These are phyloP conservation scores for Sphaceloma murrayae DNA, from an alignment of 2,329 filamentous ascomycete species.

Conservation along the genomic window DNA sequence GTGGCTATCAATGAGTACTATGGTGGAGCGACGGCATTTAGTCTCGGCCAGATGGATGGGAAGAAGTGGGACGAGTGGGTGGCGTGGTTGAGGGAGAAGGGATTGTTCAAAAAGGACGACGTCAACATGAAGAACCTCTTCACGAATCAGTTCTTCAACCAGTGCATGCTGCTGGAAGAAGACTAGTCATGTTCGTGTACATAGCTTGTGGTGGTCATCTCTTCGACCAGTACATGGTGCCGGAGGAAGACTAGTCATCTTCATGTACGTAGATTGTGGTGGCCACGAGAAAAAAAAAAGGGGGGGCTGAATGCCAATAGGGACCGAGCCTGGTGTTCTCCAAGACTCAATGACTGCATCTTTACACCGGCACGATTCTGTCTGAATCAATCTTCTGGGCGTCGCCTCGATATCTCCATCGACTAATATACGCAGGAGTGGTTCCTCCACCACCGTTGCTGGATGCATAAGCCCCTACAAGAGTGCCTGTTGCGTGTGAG, in stretches of 20 bases:
- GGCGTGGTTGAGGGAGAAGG: conserved; percentile 6
- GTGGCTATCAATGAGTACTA: conserved; percentile 26
- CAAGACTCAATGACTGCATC: no score
- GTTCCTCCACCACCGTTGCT: conserved; percentile 40
- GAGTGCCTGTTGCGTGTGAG: conserved; percentile 26
- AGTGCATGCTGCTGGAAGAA: conserved; percentile 8
- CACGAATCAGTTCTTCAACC: conserved; percentile 11
- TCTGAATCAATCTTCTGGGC: conserved; percentile 23
- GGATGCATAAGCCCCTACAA: conserved; percentile 46
- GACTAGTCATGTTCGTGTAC: no score
- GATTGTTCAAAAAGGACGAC: conserved; percentile 2
- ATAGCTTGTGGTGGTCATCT: no score
- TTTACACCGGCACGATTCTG: not conserved
- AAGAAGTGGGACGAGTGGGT: conserved; percentile 16
- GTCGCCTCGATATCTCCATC: conserved; percentile 40
- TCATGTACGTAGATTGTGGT: no score
- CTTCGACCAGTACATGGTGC: no score
- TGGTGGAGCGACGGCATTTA: conserved; percentile 18
- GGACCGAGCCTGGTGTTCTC: no score
- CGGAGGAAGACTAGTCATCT: no score
- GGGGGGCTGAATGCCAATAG: no score
- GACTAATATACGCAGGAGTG: conserved; percentile 39
- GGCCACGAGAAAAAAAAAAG: no score
- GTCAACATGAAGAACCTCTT: conserved; percentile 1
- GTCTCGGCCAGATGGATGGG: conserved; percentile 7